Percentiles rank a stretch among this genome's conserved stretches.
These are phyloP conservation scores for Russula sp. DNA, from an alignment of 768 basidiomycete species.

Conservation along the genomic window DNA sequence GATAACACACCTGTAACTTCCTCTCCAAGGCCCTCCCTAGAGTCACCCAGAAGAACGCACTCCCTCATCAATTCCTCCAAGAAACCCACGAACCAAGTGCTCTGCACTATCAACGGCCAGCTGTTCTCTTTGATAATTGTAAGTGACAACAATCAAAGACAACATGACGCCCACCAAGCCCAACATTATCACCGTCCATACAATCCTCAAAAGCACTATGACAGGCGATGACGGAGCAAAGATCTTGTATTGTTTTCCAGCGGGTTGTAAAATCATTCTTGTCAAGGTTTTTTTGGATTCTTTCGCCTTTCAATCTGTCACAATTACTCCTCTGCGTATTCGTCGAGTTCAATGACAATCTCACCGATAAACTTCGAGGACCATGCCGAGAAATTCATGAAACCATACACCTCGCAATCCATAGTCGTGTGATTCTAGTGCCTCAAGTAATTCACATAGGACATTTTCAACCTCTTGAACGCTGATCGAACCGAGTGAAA, in stretches of 20 bases:
- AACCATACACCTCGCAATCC: slow-evolving; percentile 44
- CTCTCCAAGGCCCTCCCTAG: slow-evolving; percentile 16
- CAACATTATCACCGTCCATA: slow-evolving; percentile 56
- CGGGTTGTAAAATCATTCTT: slow-evolving; percentile 44
- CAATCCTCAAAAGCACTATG: slow-evolving; percentile 67
- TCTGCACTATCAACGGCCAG: slow-evolving; percentile 68
- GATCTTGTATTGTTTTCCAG: slow-evolving; percentile 64
- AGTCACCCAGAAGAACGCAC: slow-evolving; percentile 41
- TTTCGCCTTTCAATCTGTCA: slow-evolving; percentile 38
- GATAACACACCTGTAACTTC: slow-evolving; percentile 13
- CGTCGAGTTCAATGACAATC: slow-evolving; percentile 13
- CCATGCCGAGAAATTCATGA: slow-evolving; percentile 52
- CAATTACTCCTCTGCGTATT: not conserved
- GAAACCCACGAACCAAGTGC: slow-evolving; percentile 59
- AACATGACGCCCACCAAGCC: slow-evolving; percentile 48
- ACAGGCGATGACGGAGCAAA: slow-evolving; percentile 60
- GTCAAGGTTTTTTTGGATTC: slow-evolving; percentile 37
- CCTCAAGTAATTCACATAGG: slow-evolving; percentile 46
- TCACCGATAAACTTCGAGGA: slow-evolving; percentile 41
- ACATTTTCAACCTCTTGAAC: slow-evolving; percentile 46
- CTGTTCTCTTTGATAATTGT: slow-evolving; percentile 50
- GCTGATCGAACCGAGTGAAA: slow-evolving; percentile 46
- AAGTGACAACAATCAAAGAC: not conserved
- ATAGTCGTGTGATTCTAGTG: slow-evolving; percentile 46
- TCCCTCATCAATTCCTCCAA: slow-evolving; percentile 60